Evolutionary conservation across 1,284 basidiomycete species (phyloP).

Genomic region (Ceraceosorus bombacis): DNA sequence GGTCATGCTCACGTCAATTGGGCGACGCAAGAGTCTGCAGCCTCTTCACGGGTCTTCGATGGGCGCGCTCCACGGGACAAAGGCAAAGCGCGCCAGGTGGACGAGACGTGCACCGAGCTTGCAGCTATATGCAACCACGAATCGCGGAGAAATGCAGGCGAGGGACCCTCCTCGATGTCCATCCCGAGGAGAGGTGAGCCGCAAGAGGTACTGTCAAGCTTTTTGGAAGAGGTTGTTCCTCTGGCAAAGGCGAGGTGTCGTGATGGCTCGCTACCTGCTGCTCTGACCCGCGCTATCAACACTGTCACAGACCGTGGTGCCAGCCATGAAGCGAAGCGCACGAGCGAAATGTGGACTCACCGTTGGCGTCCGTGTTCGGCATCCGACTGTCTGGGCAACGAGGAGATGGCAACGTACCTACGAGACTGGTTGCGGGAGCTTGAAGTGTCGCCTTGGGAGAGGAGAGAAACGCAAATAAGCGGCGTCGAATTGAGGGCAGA

Average conservation of each 20-base stretch:
- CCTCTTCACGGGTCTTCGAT: neutral
- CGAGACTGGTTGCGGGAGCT: constrained; percentile 31
- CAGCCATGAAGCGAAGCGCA: too few species aligned
- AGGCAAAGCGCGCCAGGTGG: neutral
- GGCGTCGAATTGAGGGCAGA: neutral
- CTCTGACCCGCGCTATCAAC: neutral
- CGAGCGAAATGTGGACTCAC: constrained; percentile 19
- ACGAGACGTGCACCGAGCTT: neutral
- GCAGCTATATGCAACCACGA: neutral
- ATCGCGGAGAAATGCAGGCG: neutral
- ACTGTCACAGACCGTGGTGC: neutral
- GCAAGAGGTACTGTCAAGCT: neutral
- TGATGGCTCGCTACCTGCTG: neutral
- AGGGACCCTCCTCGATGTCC: neutral
- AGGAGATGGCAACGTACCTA: constrained; percentile 18
- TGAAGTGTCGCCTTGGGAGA: constrained; percentile 13
- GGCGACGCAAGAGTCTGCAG: neutral
- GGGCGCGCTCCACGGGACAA: neutral
- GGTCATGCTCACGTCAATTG: neutral
- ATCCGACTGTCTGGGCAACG: constrained; percentile 22
- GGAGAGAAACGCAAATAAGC: neutral
- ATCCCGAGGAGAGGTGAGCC: neutral
- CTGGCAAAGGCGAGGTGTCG: neutral
- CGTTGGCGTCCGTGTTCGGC: constrained; percentile 18
- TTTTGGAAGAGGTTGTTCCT: neutral